Evolutionary conservation across 2,329 filamentous ascomycete species (phyloP), one percentile per base, ranked within the genome.

Genomic region (Penicillium sumatraense): DNA sequence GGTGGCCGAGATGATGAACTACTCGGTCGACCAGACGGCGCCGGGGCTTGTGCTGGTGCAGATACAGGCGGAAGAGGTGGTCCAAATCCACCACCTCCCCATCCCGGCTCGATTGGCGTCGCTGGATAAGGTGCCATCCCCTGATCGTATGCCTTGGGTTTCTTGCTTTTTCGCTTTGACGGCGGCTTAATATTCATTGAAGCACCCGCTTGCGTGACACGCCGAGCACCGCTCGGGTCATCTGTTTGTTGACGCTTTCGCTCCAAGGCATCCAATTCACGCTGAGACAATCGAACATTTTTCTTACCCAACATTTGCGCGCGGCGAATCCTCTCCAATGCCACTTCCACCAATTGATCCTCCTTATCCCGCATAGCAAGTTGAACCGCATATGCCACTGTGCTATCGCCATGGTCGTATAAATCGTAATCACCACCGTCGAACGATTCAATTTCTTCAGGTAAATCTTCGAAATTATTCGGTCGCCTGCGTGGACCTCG

Each of bases 261-360:
- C 69, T 93, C 89, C 63, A 96, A 81, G 44, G 91, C 92, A 58
- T 88, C 89, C 64, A 96, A 80, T 73, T 97, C 93, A 51, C 89
- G 86, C 67, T 87, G 84, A 64, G 84, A 91, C 60, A 98, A 82
- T 70, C 88, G 89, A 53, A 97, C 90, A 54, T 96, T 90, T 41
- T 83, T 80, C 72, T 88, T 89, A 60, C 92, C 92, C 67, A 86
- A 86, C 59, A 85, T 85, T 70, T 90, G 87, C 14, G 93, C 91
- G 61, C 86, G 84, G 61, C 87, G 85, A 69, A 97, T 96, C 62
- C 91, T 88, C 65, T 87, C 86, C 73, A 96, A 77, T 36, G 93
- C 93, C 61, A 86, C 86, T 61, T 92, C 88, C 60, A 95, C 86
- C 64, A 96, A 75, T 60, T 83, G 82, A 63, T 93, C 89, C 70